phyloP scores from a whole-genome alignment of 306 rosid species.

The Geum urbanum region DNA sequence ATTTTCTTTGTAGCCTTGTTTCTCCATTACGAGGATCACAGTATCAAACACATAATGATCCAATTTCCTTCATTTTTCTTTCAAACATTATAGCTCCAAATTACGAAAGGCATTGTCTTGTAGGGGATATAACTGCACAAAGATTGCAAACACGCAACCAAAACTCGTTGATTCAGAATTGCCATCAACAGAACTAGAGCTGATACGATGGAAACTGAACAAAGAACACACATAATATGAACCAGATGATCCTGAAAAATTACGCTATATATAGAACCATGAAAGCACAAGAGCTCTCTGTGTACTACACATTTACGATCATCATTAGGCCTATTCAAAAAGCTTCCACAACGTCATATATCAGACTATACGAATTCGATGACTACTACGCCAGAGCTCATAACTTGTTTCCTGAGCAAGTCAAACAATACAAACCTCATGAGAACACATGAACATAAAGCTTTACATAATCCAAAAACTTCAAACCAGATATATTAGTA shows the following conservation, averaged over 20 bases:
- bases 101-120: too few relatives aligned
- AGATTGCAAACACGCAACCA: neutral
- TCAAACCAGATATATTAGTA: too few relatives aligned
- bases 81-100: too few relatives aligned
- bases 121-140: neutral
- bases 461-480: too few relatives aligned
- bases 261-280: neutral
- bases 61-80: neutral
- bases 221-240: constrained; percentile 3
- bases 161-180: neutral
- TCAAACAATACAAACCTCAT: constrained; percentile 16
- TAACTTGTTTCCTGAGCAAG: constrained; percentile 31
- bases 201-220: neutral
- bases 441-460: neutral
- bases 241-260: constrained; percentile 2
- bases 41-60: neutral
- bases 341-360: too few relatives aligned
- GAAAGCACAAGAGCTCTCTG: neutral
- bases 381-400: neutral
- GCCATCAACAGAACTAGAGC: neutral
- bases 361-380: too few relatives aligned
- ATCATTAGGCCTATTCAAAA: neutral
- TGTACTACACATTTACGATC: constrained; percentile 5
- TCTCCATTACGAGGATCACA: neutral
- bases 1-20: too few relatives aligned